Percentiles rank a stretch among this genome's conserved stretches.
phyloP scores from a whole-genome alignment of 148 eudicot genomes.

The Suaeda aralocaspica region DNA sequence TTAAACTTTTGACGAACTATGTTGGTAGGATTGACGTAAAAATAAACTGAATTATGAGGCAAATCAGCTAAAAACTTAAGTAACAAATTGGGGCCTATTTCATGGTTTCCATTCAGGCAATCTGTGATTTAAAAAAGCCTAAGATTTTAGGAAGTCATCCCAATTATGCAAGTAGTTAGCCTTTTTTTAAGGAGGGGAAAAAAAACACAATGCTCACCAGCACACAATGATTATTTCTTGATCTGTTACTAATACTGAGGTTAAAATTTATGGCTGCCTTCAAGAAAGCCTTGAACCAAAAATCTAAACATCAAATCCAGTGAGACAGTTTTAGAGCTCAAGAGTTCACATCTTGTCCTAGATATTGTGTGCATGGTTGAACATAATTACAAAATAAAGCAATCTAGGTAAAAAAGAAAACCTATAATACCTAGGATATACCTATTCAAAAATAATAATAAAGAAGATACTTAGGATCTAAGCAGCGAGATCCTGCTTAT shows the following conservation, averaged over 20 bases:
- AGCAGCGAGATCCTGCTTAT: neutral
- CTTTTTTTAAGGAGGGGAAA: neutral
- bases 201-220: neutral
- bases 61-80: neutral
- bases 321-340: no score
- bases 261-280: neutral
- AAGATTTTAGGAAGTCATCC: no score
- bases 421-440: no score
- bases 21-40: neutral
- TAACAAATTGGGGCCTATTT: neutral
- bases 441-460: neutral
- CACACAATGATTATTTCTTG: neutral
- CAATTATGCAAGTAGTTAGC: neutral
- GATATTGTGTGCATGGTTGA: neutral
- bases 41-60: neutral
- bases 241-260: neutral
- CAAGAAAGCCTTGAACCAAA: slow-evolving; percentile 3
- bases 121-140: no score
- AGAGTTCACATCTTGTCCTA: no score
- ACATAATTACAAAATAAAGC: neutral
- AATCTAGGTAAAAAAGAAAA: neutral
- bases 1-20: neutral
- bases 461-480: neutral
- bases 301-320: slow-evolving; percentile 7
- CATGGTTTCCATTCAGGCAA: no score